phyloP scores from a whole-genome alignment of 2,329 filamentous ascomycete species.

The Colletotrichum sublineola region DNA sequence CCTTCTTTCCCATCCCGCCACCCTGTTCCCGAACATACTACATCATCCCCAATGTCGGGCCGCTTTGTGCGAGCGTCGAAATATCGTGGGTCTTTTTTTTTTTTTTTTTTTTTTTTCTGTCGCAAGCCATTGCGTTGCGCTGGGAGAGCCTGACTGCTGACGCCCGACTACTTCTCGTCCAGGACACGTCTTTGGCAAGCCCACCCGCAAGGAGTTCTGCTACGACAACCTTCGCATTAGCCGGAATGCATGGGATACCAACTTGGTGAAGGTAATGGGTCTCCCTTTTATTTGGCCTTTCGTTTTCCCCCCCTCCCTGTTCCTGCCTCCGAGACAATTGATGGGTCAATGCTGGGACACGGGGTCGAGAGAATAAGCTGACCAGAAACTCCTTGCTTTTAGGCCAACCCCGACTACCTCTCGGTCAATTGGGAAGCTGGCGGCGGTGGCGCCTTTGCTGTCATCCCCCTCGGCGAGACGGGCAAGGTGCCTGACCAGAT shows the following conservation, averaged over 20 bases:
- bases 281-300: neutral
- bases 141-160: slow-evolving; percentile 46
- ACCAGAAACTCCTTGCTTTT: slow-evolving; percentile 34
- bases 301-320: neutral
- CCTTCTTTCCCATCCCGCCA: neutral
- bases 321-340: slow-evolving; percentile 22
- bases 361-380: slow-evolving; percentile 14
- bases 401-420: slow-evolving; percentile 96
- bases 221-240: slow-evolving; percentile 98
- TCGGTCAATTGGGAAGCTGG: slow-evolving; percentile 98
- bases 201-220: slow-evolving; percentile 96
- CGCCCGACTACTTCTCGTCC: slow-evolving; percentile 43
- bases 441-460: slow-evolving; percentile 95
- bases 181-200: slow-evolving; percentile 99
- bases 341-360: slow-evolving; percentile 9
- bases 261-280: slow-evolving; percentile 87
- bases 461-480: slow-evolving; percentile 90
- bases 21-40: slow-evolving; percentile 9
- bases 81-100: slow-evolving; percentile 67
- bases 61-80: slow-evolving; percentile 78
- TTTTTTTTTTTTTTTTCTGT: neutral
- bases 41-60: slow-evolving; percentile 64
- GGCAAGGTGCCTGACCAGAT: slow-evolving; percentile 94
- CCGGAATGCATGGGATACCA: slow-evolving; percentile 99
- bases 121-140: slow-evolving; percentile 47